phyloP scores from a whole-genome alignment of 306 rosid genomes.

The Cajanus cajan region DNA sequence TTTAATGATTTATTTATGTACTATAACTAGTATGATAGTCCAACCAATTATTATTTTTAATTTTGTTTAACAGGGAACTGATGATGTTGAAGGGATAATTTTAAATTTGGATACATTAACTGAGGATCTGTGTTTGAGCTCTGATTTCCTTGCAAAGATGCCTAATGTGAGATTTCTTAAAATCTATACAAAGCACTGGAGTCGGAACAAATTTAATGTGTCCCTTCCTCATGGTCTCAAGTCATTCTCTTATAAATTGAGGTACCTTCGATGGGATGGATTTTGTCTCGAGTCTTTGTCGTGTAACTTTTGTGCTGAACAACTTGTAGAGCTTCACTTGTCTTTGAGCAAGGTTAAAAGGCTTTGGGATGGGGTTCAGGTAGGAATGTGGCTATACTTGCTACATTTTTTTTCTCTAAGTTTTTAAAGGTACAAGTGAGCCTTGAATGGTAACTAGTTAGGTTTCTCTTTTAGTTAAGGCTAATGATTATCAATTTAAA shows the following conservation, averaged over 20 bases:
- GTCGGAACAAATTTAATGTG: background rate
- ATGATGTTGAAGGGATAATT: background rate
- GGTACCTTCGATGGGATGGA: background rate
- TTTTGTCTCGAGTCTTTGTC: background rate
- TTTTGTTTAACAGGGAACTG: background rate
- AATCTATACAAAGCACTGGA: background rate
- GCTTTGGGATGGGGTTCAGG: too few relatives aligned
- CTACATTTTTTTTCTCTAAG: too few relatives aligned
- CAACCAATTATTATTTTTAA: background rate
- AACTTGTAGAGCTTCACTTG: background rate
- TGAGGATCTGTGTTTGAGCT: background rate
- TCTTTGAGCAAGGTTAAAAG: too few relatives aligned
- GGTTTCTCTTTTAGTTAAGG: too few relatives aligned
- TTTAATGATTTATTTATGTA: background rate
- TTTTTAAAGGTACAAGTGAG: too few relatives aligned
- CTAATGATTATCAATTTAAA: too few relatives aligned
- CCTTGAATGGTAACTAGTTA: too few relatives aligned
- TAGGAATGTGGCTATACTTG: too few relatives aligned
- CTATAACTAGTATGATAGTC: background rate
- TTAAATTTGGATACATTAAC: background rate
- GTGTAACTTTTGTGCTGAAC: background rate
- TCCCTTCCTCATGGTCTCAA: background rate
- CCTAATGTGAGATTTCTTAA: background rate
- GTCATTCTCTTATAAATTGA: background rate
- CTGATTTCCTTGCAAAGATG: background rate